Percentiles rank a stretch among this genome's conserved stretches.
Conservation (phyloP, 805 yeast genomes). For the Groenewaldozyma tartarivorans region DNA sequence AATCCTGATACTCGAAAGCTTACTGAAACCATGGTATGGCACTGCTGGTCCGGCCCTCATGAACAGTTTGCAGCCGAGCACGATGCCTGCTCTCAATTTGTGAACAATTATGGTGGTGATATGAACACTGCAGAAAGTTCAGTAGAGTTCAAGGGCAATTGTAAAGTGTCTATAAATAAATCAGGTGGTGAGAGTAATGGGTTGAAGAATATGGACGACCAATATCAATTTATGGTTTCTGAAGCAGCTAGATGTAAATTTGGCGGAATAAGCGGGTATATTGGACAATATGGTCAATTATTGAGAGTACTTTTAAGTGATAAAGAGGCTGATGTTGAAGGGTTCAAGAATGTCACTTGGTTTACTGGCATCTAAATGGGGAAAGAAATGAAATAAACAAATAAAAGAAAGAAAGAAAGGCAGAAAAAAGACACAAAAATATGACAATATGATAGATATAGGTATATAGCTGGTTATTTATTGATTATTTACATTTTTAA, state of each 20-base stretch:
- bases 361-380: too few species aligned
- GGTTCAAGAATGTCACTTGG: too few species aligned
- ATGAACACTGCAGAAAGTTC: neutral
- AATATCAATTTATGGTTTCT: neutral
- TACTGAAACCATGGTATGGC: neutral
- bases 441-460: too few species aligned
- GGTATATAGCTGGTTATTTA: conserved; percentile 1
- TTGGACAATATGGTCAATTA: neutral
- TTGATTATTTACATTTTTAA: conserved; percentile 17
- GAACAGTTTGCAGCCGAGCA: neutral
- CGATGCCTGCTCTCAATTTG: neutral
- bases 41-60: neutral
- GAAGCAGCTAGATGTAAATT: neutral
- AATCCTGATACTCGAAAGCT: neutral
- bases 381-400: too few species aligned
- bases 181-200: too few species aligned
- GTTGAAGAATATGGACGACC: neutral
- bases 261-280: neutral
- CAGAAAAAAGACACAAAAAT: too few species aligned
- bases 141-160: neutral
- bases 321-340: too few species aligned
- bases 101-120: neutral
- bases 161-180: neutral
- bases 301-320: neutral
- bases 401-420: too few species aligned